Conservation (phyloP, 2,329 filamentous ascomycete genomes). For the Epichloe bromicola region DNA sequence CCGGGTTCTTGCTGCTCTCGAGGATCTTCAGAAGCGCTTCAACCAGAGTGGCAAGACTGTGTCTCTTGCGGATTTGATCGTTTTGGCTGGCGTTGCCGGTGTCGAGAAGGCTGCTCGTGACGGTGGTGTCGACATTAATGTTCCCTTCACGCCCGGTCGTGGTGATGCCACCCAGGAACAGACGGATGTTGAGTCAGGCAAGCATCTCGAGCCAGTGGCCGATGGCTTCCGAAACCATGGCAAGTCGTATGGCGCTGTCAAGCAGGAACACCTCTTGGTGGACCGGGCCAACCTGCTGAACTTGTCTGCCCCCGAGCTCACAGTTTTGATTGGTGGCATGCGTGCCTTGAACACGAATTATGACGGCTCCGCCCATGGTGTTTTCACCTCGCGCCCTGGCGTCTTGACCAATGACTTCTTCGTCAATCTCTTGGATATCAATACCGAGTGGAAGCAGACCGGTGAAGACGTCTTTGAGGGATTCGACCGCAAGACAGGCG, state of each 20-base stretch:
- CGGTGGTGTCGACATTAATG: slow-evolving; percentile 34
- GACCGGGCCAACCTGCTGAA: slow-evolving; percentile 60
- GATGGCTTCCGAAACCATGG: slow-evolving; percentile 77
- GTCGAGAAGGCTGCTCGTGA: slow-evolving; percentile 55
- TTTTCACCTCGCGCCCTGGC: slow-evolving; percentile 56
- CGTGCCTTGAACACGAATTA: slow-evolving; percentile 58
- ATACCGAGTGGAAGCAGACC: slow-evolving; percentile 44
- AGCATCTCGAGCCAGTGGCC: slow-evolving; percentile 52
- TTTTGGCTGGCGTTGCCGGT: slow-evolving; percentile 57
- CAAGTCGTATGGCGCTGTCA: slow-evolving; percentile 43
- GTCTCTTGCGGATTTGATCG: slow-evolving; percentile 67
- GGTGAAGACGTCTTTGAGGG: slow-evolving; percentile 48
- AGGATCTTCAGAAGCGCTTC: slow-evolving; percentile 54
- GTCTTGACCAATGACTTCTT: slow-evolving; percentile 71
- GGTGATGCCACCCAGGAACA: slow-evolving; percentile 58
- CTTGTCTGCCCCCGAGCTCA: slow-evolving; percentile 57
- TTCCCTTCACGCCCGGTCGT: slow-evolving; percentile 63
- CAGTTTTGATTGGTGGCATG: slow-evolving; percentile 58
- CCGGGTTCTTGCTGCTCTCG: slow-evolving; percentile 47
- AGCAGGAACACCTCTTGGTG: slow-evolving; percentile 56
- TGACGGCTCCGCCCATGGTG: slow-evolving; percentile 52
- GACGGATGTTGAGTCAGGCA: slow-evolving; percentile 53
- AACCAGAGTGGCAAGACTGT: slow-evolving; percentile 57
- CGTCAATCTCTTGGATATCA: slow-evolving; percentile 59
- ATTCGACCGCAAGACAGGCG: slow-evolving; percentile 49